Evolutionary conservation across 805 yeast species (phyloP), one percentile per base, ranked within the genome.

Genomic region (Ogataea methanolica): DNA sequence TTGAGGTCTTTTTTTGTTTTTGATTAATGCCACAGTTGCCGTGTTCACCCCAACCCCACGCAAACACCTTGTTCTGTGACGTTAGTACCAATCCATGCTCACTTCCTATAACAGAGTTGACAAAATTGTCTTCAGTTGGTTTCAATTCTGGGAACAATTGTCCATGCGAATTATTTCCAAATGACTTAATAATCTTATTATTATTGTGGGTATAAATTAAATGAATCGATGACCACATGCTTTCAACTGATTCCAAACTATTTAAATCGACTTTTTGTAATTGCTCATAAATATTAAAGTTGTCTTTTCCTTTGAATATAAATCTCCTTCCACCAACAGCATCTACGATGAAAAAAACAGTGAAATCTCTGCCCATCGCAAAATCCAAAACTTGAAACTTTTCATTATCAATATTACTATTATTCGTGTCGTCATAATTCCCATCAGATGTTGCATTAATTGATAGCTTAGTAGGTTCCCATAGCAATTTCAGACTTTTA

Each of bases 11-110:
- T 41, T 54, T 42, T 17, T 42, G 44, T 41, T 21, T 31, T 36
- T 63, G 60, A 1, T 19, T 19, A 19, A 46, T 43, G 0, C 96
- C 96, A 67, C 98, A 92, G 61, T 92, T 92, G 0, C 99, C 99
- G 65, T 92, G 99, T 60, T 94, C 98, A 14, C 97, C 97, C 99
- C 99, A 92, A 0, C 99, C 99, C 98, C 98, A 94, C 2, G 91
- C 76, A 46, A 60, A 69, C 0, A 90, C 83, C 8, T 47, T 43
- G 36, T 64, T 55, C 15, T 61, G 53, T 1, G 40, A n/a, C 1
- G 56, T 44, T 6, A 64, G 60, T 11, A 78, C 56, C 16, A 90
- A 57, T 0, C 94, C 95, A 64, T 92, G 99, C 60, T 92, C 98
- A 63, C 96, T 88, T 0, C 99, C 99, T 6, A 79, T 74, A 1